Conservation (phyloP, 345 rosid species). For the Sapria himalayana region DNA sequence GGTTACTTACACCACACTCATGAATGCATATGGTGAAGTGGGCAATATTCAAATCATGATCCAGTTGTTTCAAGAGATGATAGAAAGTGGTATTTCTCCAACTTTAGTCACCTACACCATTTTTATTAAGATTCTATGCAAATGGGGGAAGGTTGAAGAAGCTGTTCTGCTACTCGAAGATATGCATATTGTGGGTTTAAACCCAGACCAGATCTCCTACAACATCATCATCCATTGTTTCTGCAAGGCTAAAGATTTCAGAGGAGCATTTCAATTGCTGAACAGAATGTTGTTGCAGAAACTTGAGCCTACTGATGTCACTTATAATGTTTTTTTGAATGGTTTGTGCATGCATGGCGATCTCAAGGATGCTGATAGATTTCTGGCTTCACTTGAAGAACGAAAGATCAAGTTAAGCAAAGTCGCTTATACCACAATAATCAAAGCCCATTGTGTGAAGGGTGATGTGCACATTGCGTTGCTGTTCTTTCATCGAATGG, state of each 20-base stretch:
- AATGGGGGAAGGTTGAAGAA: slow-evolving; percentile 21
- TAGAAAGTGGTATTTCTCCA: slow-evolving; percentile 15
- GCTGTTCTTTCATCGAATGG: slow-evolving; percentile 25
- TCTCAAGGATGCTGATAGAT: slow-evolving; percentile 25
- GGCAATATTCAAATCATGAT: slow-evolving; percentile 17
- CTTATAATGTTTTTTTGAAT: slow-evolving; percentile 37
- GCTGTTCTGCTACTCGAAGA: slow-evolving; percentile 21
- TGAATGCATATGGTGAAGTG: slow-evolving; percentile 44
- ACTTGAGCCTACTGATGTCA: slow-evolving; percentile 30
- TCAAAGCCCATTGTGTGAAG: slow-evolving; percentile 60
- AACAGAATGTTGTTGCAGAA: slow-evolving; percentile 22
- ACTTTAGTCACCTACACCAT: slow-evolving; percentile 48
- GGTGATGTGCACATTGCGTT: slow-evolving; percentile 30
- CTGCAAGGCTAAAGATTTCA: slow-evolving; percentile 20
- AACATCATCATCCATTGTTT: slow-evolving; percentile 32
- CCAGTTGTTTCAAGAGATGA: slow-evolving; percentile 34
- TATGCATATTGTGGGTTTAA: slow-evolving; percentile 29
- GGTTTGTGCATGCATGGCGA: slow-evolving; percentile 32
- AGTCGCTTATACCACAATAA: slow-evolving; percentile 37
- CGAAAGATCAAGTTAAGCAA: slow-evolving; percentile 17
- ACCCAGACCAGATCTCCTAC: slow-evolving; percentile 42
- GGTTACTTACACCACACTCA: slow-evolving; percentile 48
- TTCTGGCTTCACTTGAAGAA: slow-evolving; percentile 25
- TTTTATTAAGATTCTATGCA: slow-evolving; percentile 42
- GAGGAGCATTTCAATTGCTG: slow-evolving; percentile 21